Base-by-base conservation (phyloP, 495 filamentous ascomycete species). In the Penicillium mononematosum region DNA sequence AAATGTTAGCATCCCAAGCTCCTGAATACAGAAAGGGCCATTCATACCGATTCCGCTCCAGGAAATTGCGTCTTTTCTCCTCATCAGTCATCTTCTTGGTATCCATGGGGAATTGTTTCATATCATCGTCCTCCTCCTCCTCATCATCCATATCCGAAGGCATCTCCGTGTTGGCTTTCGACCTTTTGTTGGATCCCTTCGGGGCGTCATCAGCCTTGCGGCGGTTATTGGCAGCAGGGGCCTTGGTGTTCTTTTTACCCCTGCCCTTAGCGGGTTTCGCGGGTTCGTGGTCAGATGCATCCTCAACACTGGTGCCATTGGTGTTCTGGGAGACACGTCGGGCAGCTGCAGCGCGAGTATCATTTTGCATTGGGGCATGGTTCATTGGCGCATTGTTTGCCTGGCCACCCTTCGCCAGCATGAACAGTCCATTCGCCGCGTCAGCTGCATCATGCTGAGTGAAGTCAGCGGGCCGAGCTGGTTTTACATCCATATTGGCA, bases 41-140 rank as follows among this genome's bases (percentile, higher is more conserved):
- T 78, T 29, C 89, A 64, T 84, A 97, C 94, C 94, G 82, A 71
- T 98, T 98, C 32, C 94, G 80, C 64, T 98, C 94, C 9, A 98
- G 78, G 74, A 98, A 98, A 65, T 98, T 98, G 77, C 94, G 96
- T 39, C 94, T 77, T 80, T 98, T 98, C 75, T 98, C 94, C 68
- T 98, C 94, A 61, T 98, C 94, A 12, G 94, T 98, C 95, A 98
- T 97, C 77, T 98, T 98, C 78, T 86, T 89, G 41, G 66, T 73
- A 58, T 73, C 75, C 53, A 45, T 70, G 46, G 45, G 64, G 45
- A 36, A 50, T 56, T 61, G 77, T 64, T 58, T 78, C 72, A 68
- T 78, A 46, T 83, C 78, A 10, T 78, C 79, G 52, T 84, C 81
- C 0, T 53, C 52, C 1, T 53, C 52, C 0, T 81, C 78, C 25